Conservation (phyloP, 2,329 filamentous ascomycete genomes). For the Talaromyces pinophilus region DNA sequence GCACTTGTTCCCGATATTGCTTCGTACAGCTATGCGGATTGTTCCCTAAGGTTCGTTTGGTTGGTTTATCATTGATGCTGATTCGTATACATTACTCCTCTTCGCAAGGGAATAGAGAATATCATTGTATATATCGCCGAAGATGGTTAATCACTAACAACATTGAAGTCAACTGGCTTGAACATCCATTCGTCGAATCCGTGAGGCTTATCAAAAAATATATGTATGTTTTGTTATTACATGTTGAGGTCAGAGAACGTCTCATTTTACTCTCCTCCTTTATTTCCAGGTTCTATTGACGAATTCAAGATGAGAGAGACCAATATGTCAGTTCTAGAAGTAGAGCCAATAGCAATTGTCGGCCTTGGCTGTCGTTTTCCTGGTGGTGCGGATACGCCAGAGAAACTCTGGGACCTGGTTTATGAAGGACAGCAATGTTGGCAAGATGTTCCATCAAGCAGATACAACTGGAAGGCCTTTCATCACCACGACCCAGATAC, state of each 20-base stretch:
- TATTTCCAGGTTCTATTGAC: not conserved
- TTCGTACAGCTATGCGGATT: not conserved
- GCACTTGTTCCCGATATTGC: not conserved
- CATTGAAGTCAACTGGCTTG: not conserved
- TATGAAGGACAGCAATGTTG: not conserved
- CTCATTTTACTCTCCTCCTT: not conserved
- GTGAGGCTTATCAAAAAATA: not conserved
- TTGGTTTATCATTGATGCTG: not conserved
- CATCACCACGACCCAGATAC: not conserved
- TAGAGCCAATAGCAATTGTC: slow-evolving; percentile 9
- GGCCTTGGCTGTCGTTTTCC: slow-evolving; percentile 1
- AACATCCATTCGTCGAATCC: not conserved
- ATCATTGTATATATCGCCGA: not conserved
- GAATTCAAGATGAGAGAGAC: not conserved
- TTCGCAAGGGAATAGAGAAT: not conserved
- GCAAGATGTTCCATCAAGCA: not conserved
- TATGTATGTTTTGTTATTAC: not conserved
- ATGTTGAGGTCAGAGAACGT: not conserved
- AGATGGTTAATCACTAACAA: not conserved
- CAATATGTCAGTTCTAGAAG: not conserved
- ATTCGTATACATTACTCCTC: not conserved
- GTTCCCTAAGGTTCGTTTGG: not conserved
- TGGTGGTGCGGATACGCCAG: not conserved
- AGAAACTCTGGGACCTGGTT: not conserved
- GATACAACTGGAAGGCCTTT: not conserved